A percentile compares a stretch with the other conserved stretches of the same genome.
phyloP scores from a whole-genome alignment of 305 asterid species.

The Stenogyne calaminthoides region DNA sequence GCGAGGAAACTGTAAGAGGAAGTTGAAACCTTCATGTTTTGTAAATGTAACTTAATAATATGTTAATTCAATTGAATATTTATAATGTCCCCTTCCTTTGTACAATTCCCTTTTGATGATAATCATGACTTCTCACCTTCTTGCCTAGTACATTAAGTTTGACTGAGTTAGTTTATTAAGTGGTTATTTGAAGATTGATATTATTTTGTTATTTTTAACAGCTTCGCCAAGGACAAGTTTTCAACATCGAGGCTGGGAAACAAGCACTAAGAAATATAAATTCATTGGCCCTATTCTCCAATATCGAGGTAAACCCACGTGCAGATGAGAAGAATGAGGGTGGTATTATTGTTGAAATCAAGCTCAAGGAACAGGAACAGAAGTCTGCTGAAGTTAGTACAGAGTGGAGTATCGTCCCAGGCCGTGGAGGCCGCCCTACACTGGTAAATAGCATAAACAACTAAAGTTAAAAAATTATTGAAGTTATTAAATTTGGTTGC shows the following conservation, averaged over 20 bases:
- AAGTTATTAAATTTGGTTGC: constrained; percentile 19
- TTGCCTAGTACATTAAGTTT: constrained; percentile 4
- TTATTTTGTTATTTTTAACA: constrained; percentile 39
- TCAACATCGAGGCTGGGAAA: constrained; percentile 92
- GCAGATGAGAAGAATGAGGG: constrained; percentile 98
- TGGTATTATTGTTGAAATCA: constrained; percentile 94
- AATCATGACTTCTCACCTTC: background rate
- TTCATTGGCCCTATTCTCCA: constrained; percentile 85
- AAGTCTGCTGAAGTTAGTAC: constrained; percentile 98
- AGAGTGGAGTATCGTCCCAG: constrained; percentile 98
- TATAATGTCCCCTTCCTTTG: background rate
- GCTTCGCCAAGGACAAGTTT: constrained; percentile 91
- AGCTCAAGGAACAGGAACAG: constrained; percentile 95
- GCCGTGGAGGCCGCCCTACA: constrained; percentile 96
- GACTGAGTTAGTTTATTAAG: constrained; percentile 2
- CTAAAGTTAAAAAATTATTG: background rate
- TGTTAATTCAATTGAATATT: background rate
- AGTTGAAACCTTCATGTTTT: background rate
- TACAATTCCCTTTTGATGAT: background rate
- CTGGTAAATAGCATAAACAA: constrained; percentile 48
- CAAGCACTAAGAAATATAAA: constrained; percentile 92
- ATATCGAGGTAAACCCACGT: constrained; percentile 97
- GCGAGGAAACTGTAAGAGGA: background rate
- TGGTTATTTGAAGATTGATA: constrained; percentile 4
- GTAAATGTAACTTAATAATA: background rate